Evolutionary conservation across 2,329 filamentous ascomycete species (phyloP), one percentile per base, ranked within the genome.

Genomic region (Colletotrichum lindemuthianum): DNA sequence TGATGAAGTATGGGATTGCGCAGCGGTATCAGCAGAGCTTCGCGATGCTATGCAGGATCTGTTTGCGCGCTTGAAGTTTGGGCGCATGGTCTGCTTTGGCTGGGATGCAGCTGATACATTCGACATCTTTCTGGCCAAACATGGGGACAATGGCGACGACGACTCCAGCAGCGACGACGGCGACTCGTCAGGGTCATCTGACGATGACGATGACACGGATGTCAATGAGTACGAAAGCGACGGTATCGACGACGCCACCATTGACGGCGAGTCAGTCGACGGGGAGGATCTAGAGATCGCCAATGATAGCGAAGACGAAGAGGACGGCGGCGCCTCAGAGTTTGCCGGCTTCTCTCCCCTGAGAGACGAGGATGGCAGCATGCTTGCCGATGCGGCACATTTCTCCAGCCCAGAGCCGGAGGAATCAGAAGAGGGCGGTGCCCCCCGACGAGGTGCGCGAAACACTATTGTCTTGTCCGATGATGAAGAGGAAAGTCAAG

Each of bases 171-270:
- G 7, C 4, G 44, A 57, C 4, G 63, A 56, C 5, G 67, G 69
- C 0, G 65, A 69, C 7, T 24, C 24, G 24, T 3, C 24, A 24
- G 24, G 24, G 24, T 5, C 24, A 24, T 24, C 24, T 24, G 24
- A 24, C 24, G 24, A n/a, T n/a, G 65, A 69, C 3, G 43, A 59
- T 34, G 50, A 56, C 33, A 63, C 63, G 0, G 63, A 68, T 0
- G 60, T 64, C 0, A 69, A 72, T 0, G 71, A 75, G 48, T 79
- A 80, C 13, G 78, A 80, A 43, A 78, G 77, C 47, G 77, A 78
- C 0, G 76, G 76, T 0, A 79, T 80, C 7, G 77, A 79, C 41
- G 77, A 79, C 50, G 70, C 59, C 1, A 71, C 71, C 8, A 71
- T 24, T 24, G 24, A 24, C 24, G 24, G 5, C 4, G 13, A 16